phyloP scores from a whole-genome alignment of 2,329 filamentous ascomycete genomes.

The Ceratocystiopsis brevicomis region DNA sequence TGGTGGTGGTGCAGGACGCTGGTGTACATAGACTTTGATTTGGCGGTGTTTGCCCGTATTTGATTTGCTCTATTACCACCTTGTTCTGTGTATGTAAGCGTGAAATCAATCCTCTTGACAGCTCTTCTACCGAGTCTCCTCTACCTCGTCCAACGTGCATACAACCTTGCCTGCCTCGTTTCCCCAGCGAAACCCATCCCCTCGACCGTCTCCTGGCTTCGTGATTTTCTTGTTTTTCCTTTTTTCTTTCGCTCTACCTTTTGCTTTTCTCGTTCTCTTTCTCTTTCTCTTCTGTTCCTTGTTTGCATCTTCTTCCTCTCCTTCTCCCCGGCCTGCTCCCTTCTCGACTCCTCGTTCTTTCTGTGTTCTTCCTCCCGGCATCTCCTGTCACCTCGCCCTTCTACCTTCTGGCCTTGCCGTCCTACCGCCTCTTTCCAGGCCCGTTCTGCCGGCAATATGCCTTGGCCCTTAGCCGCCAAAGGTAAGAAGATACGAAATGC shows the following conservation, averaged over 20 bases:
- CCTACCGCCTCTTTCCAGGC: background rate
- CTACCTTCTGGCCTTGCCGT: background rate
- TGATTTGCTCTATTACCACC: background rate
- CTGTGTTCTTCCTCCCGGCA: background rate
- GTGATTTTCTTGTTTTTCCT: background rate
- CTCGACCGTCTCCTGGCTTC: too few relatives aligned
- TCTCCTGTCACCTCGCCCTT: background rate
- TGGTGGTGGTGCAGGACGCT: too few relatives aligned
- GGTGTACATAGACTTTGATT: too few relatives aligned
- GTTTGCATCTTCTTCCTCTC: background rate
- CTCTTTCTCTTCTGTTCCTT: background rate
- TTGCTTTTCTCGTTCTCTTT: background rate
- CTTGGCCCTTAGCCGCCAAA: conserved; percentile 19
- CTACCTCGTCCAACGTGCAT: too few relatives aligned
- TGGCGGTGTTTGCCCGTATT: background rate
- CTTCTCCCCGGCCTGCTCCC: background rate
- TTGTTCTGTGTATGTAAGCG: background rate
- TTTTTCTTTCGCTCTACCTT: background rate
- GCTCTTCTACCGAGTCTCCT: too few relatives aligned
- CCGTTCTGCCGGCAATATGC: conserved; percentile 14
- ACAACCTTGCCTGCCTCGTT: too few relatives aligned
- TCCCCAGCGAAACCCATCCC: too few relatives aligned
- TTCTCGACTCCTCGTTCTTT: background rate
- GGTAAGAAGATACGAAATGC: conserved; percentile 16
- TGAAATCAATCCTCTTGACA: too few relatives aligned